Evolutionary conservation across 176 grass and related monocot species (phyloP).

Genomic region (Themeda triandra): DNA sequence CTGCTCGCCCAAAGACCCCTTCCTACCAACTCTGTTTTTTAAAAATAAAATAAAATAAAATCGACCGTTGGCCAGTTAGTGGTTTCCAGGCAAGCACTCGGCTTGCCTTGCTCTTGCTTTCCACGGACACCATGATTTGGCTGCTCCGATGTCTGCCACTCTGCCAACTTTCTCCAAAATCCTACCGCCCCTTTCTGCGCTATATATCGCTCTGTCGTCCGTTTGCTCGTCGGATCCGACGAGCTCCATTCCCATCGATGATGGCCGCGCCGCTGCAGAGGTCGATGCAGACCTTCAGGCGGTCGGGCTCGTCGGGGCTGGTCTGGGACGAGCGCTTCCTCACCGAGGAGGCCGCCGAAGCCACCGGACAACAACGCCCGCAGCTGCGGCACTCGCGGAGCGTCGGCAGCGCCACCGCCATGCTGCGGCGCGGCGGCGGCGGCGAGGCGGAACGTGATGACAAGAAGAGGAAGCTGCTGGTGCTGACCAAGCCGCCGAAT

Average conservation of each 20-base stretch:
- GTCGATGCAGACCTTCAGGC: constrained; percentile 60
- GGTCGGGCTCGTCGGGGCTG: constrained; percentile 66
- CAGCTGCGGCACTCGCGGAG: constrained; percentile 49
- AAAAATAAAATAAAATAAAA: too few species aligned
- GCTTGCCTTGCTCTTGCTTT: not conserved
- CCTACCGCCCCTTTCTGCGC: not conserved
- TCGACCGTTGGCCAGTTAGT: not conserved
- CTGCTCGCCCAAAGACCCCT: not conserved
- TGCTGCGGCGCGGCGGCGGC: constrained; percentile 8
- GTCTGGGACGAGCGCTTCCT: constrained; percentile 63
- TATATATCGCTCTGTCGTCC: not conserved
- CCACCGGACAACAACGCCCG: not conserved
- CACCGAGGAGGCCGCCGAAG: not conserved
- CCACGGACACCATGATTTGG: constrained; percentile 9
- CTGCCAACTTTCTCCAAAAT: not conserved
- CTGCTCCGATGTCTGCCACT: not conserved
- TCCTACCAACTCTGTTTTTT: not conserved
- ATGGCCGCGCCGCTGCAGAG: constrained; percentile 63
- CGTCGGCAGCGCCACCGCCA: constrained; percentile 30
- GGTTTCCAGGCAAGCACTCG: constrained; percentile 1
- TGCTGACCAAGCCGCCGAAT: not conserved
- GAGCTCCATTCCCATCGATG: not conserved
- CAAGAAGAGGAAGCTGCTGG: not conserved
- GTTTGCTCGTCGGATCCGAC: not conserved
- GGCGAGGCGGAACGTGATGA: not conserved